Evolutionary conservation across 1,284 basidiomycete species (phyloP).

Genomic region (Vanrija pseudolonga): DNA sequence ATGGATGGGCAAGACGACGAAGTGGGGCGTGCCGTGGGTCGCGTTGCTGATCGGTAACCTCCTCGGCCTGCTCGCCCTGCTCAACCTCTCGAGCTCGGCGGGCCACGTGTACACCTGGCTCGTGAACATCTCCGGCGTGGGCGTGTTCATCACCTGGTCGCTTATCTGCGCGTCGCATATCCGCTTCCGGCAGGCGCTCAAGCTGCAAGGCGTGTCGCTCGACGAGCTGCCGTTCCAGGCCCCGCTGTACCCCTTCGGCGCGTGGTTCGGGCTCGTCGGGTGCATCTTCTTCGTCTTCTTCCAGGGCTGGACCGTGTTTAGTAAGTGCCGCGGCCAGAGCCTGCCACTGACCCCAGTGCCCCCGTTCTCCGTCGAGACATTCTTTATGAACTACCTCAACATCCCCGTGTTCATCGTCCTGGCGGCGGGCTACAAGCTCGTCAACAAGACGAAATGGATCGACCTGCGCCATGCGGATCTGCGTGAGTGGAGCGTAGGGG

Average conservation of each 20-base stretch:
- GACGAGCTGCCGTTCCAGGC: slow-evolving; percentile 50
- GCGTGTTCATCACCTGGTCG: slow-evolving; percentile 17
- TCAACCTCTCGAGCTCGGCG: slow-evolving; percentile 24
- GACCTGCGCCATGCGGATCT: neutral
- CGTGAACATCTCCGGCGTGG: slow-evolving; percentile 16
- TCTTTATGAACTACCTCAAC: slow-evolving; percentile 7
- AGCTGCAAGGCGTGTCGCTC: slow-evolving; percentile 33
- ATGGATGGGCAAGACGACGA: slow-evolving; percentile 54
- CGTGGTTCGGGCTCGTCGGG: slow-evolving; percentile 6
- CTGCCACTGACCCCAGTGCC: slow-evolving; percentile 1
- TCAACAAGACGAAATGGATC: slow-evolving; percentile 3
- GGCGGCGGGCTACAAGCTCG: slow-evolving; percentile 1
- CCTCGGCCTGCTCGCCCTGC: slow-evolving; percentile 44
- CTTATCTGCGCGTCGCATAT: slow-evolving; percentile 24
- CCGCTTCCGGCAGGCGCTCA: slow-evolving; percentile 50
- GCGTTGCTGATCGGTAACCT: slow-evolving; percentile 61
- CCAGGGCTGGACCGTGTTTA: slow-evolving; percentile 1
- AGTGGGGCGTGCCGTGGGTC: slow-evolving; percentile 53
- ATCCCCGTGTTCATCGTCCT: slow-evolving; percentile 9
- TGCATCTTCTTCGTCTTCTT: slow-evolving; percentile 7
- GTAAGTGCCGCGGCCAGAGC: neutral
- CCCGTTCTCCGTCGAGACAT: slow-evolving; percentile 4
- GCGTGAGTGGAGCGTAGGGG: too few species aligned
- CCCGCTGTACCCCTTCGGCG: slow-evolving; percentile 4
- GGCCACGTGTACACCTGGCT: slow-evolving; percentile 21